Evolutionary conservation across 768 basidiomycete species (phyloP).

Genomic region (Amanita thiersii): DNA sequence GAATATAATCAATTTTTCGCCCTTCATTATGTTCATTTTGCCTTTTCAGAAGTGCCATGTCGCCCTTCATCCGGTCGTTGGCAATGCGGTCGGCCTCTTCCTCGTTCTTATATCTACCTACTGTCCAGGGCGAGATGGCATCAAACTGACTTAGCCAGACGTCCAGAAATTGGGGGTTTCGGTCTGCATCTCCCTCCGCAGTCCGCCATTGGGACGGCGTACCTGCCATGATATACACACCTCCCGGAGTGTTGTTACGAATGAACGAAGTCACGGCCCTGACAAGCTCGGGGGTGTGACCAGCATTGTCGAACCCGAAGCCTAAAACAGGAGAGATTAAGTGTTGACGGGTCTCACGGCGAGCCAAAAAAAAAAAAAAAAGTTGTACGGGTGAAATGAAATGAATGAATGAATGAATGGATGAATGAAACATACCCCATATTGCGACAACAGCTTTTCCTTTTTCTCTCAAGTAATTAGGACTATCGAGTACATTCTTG

Average conservation of each 20-base stretch:
- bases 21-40: slow-evolving; percentile 32
- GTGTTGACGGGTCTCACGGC: slow-evolving; percentile 3
- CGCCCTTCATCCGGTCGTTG: slow-evolving; percentile 52
- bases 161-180: slow-evolving; percentile 52
- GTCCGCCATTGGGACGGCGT: slow-evolving; percentile 72
- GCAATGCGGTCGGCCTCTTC: slow-evolving; percentile 58
- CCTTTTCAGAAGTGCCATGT: slow-evolving; percentile 49
- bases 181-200: slow-evolving; percentile 60
- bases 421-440: slow-evolving; percentile 42
- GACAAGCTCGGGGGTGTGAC: slow-evolving; percentile 56
- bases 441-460: slow-evolving; percentile 65
- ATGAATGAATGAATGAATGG: slow-evolving; percentile 3
- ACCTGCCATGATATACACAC: slow-evolving; percentile 68
- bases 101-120: slow-evolving; percentile 59
- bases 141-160: slow-evolving; percentile 77
- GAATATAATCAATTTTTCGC: slow-evolving; percentile 71
- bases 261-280: slow-evolving; percentile 49
- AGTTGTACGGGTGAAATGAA: slow-evolving; percentile 3
- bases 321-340: slow-evolving; percentile 28
- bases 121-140: slow-evolving; percentile 77
- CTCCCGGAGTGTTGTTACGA: slow-evolving; percentile 56
- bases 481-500: slow-evolving; percentile 57
- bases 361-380: not conserved
- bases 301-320: slow-evolving; percentile 56
- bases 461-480: slow-evolving; percentile 64